A percentile compares a stretch with the other conserved stretches of the same genome.
Conservation (phyloP, 495 filamentous ascomycete genomes). For the Penicilliopsis zonata region DNA sequence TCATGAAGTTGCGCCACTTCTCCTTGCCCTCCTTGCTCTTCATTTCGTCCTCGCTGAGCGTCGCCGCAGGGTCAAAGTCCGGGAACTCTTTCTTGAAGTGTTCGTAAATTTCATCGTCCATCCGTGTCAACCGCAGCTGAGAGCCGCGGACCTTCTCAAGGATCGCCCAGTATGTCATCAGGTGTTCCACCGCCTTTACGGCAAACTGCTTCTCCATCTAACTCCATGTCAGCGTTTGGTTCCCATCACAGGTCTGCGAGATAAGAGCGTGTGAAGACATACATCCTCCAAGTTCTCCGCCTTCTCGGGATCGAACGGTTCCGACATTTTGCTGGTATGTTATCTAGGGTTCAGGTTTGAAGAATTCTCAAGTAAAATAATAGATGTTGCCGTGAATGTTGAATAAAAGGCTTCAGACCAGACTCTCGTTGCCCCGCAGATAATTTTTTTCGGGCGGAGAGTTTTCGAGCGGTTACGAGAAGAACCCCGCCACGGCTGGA, state of each 20-base stretch:
- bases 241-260: background rate
- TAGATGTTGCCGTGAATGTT: background rate
- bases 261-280: slow-evolving; percentile 9
- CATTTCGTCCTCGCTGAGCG: slow-evolving; percentile 87
- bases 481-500: slow-evolving; percentile 1
- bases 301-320: slow-evolving; percentile 52
- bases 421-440: slow-evolving; percentile 18
- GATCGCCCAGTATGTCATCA: slow-evolving; percentile 93
- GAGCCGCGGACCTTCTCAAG: slow-evolving; percentile 83
- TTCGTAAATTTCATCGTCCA: slow-evolving; percentile 87
- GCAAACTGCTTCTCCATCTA: slow-evolving; percentile 99
- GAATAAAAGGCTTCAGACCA: no score
- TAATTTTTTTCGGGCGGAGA: slow-evolving; percentile 27
- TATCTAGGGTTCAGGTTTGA: slow-evolving; percentile 1
- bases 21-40: slow-evolving; percentile 97
- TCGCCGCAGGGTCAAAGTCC: slow-evolving; percentile 70
- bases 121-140: slow-evolving; percentile 74
- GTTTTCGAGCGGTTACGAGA: slow-evolving; percentile 12
- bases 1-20: slow-evolving; percentile 90
- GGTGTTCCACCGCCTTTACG: slow-evolving; percentile 93
- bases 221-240: slow-evolving; percentile 13
- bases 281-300: slow-evolving; percentile 73
- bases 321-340: slow-evolving; percentile 27
- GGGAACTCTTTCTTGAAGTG: slow-evolving; percentile 82
- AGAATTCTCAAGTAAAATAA: background rate